phyloP scores from a whole-genome alignment of 768 basidiomycete species.

The Pulveroboletus ravenelii region DNA sequence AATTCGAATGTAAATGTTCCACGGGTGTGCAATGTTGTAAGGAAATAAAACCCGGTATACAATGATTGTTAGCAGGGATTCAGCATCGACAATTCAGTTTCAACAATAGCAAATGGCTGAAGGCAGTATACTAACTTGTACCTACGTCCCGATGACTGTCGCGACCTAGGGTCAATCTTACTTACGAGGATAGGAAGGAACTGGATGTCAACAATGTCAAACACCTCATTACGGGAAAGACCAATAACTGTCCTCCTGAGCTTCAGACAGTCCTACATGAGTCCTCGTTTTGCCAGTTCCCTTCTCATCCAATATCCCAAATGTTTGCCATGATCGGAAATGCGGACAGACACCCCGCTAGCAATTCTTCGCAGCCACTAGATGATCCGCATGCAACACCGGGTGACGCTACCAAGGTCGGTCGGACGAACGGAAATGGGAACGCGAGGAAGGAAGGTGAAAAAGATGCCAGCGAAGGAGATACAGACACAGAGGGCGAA shows the following conservation, averaged over 20 bases:
- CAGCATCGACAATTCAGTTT: too few relatives aligned
- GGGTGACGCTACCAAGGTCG: background rate
- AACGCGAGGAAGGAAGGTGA: background rate
- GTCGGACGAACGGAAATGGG: conserved; percentile 19
- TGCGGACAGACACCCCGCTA: background rate
- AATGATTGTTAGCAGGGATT: too few relatives aligned
- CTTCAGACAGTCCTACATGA: conserved; percentile 9
- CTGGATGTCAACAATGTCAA: conserved; percentile 15
- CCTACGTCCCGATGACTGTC: too few relatives aligned
- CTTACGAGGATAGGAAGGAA: background rate
- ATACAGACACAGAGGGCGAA: background rate
- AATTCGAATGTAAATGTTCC: background rate
- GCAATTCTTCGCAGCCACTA: background rate
- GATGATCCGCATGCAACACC: background rate
- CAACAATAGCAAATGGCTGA: too few relatives aligned
- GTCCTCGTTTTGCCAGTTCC: background rate
- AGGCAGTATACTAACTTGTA: too few relatives aligned
- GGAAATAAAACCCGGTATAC: too few relatives aligned
- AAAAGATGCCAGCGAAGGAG: conserved; percentile 3
- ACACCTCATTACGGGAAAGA: conserved; percentile 3
- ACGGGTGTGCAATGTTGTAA: background rate
- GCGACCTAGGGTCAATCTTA: too few relatives aligned
- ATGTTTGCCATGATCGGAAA: conserved; percentile 6
- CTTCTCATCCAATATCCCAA: background rate
- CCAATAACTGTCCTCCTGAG: background rate